Evolutionary conservation across 345 rosid genomes (phyloP), one percentile per base, ranked within the genome.

Genomic region (Pistacia integerrima): DNA sequence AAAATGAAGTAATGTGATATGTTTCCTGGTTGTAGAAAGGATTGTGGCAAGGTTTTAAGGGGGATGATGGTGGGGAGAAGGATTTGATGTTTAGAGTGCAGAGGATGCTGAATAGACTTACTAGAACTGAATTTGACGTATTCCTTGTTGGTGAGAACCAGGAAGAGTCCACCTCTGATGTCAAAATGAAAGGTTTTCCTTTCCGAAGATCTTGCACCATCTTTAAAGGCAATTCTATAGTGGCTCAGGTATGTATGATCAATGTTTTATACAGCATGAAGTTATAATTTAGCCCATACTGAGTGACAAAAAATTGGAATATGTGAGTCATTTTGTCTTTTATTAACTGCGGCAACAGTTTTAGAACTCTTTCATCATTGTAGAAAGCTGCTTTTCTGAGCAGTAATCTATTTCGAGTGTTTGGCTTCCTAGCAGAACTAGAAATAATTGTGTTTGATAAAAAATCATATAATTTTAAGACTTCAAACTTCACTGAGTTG

Each of bases 141-240:
- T 81, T 78, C 64, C 82, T 88, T 63, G 82, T 80, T 5, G 71
- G 82, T 63, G 81, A 86, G 58, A 73, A 61, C 74, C 25, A 58
- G 4, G 85, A 64, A 69, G 89, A 80, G 14, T 70, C 80, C 11
- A 33, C 78, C 9, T 72, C 84, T 22, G 82, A 85, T 65, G 80
- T 91, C 57, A 87, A 73, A 74, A 75, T 95, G 74, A 88, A 79
- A 85, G 98, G 99, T 44, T 86, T 73, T 64, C 85, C 88, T 36
- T 96, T 92, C 81, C 94, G 86, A 84, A 88, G 86, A 86, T 92
- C 99, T 0, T 96, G 93, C 82, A 92, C 94, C 44, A 86, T 96
- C 46, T 91, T 85, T 69, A 81, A 69, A 74, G 92, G 79, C 51
- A 78, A 92, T 74, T 88, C 88, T 61, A 85, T 92, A 11, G 85